Evolutionary conservation across 2,329 filamentous ascomycete species (phyloP), one percentile per base, ranked within the genome.

Genomic region (Hymenoscyphus scutula): DNA sequence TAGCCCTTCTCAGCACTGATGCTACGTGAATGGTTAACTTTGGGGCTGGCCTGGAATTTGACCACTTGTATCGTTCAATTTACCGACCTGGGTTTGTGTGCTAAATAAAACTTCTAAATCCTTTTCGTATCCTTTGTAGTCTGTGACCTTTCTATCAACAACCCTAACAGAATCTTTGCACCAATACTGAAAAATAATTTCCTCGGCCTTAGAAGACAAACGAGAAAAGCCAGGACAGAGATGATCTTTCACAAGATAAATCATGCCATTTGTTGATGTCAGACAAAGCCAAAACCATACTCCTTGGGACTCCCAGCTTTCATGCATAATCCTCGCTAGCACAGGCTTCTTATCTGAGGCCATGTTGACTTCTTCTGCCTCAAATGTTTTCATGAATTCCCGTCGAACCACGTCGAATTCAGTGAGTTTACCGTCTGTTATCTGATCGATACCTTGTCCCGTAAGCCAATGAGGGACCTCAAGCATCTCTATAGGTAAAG

Each of bases 391-490:
- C 65, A 72, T 66, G 61, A 72, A 72, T 53, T 72, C 68, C 53
- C 62, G 62, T 11, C 54, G 67, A 61, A 67, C 51, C 2, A 25
- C 55, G 3, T 70, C 62, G 60, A 71, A 71, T 32, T 69, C 62
- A 54, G 62, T 30, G 41, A 65, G 59, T 15, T 62, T 61, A 19
- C 70, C 65, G 5, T 62, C 57, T 27, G 29, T 64, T 61, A 67
- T 68, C 23, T 62, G 58, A 61, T 71, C 61, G 60, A 71, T 68
- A 62, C 25, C 62, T 17, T 56, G 56, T 56, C 65, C 65, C 23
- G 73, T 74, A 37, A 76, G 68, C 74, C 71, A 77, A 65, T 73
- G 74, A 2, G 71, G 72, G 30, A 71, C 66, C 1, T 55, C n/a
- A 53, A 74, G 67, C 66, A 65, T 71, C 61, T 74, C 74, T 10